A percentile compares a stretch with the other conserved stretches of the same genome.
phyloP scores from a whole-genome alignment of 306 rosid species.

The Luffa acutangula region DNA sequence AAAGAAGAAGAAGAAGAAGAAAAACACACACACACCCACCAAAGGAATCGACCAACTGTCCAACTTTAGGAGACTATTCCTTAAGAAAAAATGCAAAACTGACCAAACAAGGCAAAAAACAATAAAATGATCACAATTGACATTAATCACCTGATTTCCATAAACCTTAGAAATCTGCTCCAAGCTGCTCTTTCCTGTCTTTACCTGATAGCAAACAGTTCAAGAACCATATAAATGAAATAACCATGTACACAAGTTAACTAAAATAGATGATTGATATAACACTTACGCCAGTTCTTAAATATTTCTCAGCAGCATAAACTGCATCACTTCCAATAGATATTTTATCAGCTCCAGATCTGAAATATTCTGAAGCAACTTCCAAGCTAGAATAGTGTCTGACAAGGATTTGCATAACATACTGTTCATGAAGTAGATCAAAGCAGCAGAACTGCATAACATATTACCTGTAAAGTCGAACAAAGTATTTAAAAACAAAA shows the following conservation, averaged over 20 bases:
- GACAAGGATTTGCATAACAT: constrained; percentile 1
- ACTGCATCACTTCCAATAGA: constrained; percentile 98
- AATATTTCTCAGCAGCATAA: constrained; percentile 88
- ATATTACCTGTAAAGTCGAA: not conserved
- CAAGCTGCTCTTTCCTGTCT: constrained; percentile 82
- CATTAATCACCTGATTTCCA: constrained; percentile 73
- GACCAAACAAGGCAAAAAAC: no score
- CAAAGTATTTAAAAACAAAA: not conserved
- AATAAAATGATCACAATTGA: not conserved
- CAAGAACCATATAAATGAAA: constrained; percentile 20
- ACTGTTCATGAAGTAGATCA: not conserved
- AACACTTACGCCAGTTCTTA: constrained; percentile 69
- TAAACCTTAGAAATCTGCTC: constrained; percentile 92
- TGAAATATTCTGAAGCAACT: constrained; percentile 95
- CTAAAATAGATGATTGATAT: not conserved
- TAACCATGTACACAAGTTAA: not conserved
- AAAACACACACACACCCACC: no score
- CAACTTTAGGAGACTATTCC: no score
- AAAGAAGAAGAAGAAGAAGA: no score
- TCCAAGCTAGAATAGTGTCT: constrained; percentile 95
- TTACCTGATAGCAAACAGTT: constrained; percentile 41
- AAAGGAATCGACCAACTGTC: no score
- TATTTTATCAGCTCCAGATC: constrained; percentile 98
- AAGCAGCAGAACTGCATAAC: not conserved
- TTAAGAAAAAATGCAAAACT: no score